Base-by-base conservation (phyloP, 2,329 filamentous ascomycete genomes). In the Simplicillium aogashimaense region DNA sequence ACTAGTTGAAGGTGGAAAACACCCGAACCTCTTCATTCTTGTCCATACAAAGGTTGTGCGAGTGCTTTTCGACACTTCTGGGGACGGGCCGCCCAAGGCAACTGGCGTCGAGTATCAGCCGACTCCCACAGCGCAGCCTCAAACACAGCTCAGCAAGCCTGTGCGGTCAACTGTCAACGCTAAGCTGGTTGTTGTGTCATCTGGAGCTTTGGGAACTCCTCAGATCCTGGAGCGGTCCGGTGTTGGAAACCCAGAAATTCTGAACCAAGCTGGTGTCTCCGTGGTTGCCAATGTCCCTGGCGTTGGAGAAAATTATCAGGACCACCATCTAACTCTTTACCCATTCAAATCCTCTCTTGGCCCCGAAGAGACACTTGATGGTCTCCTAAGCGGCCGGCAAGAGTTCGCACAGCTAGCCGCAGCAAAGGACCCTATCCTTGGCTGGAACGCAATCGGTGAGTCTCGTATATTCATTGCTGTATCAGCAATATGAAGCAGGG, bases 151-250 rank as follows among this genome's bases (percentile, higher is more conserved):
- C 7, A 6, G 14, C 4, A 18, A 29, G 11, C 10, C 28, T 3
- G 20, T 30, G 2, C 10, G 30, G 5, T 17, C 8, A n/a, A 44
- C 42, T 11, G 57, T 79, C 14, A 64, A 58, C 35, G 76, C 77
- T 3, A 78, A 73, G 54, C 57, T 78, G 15, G 74, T 81, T 4
- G 50, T 69, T 4, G 46, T 67, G 1, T 61, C 64, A 2, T 61
- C 64, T 17, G 73, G 72, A 9, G 63, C 70, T 0, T 60, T 66
- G 14, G 67, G 65, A 3, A 70, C 70, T 0, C 71, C 74, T 1
- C 55, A 58, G 1, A 61, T 81, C 5, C 65, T 81, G 1, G 74
- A 81, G 51, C 62, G 76, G 16, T 81, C 76, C 3, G 76, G 77
- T 8, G 49, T 81, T 8, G 74, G 72, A 15, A 61, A 63, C 37